Conservation (phyloP, 2,329 filamentous ascomycete genomes). For the Penicillium sp. region DNA sequence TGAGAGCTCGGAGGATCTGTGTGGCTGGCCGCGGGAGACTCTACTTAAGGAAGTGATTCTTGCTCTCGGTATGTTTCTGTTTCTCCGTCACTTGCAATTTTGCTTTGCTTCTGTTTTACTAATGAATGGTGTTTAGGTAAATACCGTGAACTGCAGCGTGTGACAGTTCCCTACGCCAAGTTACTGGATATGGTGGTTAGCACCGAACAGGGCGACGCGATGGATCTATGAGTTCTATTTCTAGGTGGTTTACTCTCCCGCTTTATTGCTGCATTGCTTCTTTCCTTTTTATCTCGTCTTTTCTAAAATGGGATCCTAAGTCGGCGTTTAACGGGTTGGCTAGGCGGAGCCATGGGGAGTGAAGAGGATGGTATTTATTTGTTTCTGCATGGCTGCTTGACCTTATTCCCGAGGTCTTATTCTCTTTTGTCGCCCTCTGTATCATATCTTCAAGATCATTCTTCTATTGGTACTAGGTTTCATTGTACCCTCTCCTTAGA, state of each 20-base stretch:
- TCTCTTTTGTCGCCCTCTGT: neutral
- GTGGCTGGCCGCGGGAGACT: slow-evolving; percentile 88
- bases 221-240: slow-evolving; percentile 36
- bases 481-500: too few relatives aligned
- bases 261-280: too few relatives aligned
- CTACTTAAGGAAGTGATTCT: slow-evolving; percentile 88
- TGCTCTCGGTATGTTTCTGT: slow-evolving; percentile 73
- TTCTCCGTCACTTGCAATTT: neutral
- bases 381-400: slow-evolving; percentile 5
- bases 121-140: slow-evolving; percentile 66
- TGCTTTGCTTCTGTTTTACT: slow-evolving; percentile 17
- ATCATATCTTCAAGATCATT: neutral
- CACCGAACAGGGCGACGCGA: slow-evolving; percentile 38
- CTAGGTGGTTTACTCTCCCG: neutral
- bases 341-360: slow-evolving; percentile 14
- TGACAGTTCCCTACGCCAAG: slow-evolving; percentile 93
- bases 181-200: slow-evolving; percentile 64
- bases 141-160: slow-evolving; percentile 88
- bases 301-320: neutral
- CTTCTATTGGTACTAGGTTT: too few relatives aligned
- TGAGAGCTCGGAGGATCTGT: slow-evolving; percentile 68
- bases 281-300: neutral
- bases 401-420: neutral
- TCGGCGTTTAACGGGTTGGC: slow-evolving; percentile 26
- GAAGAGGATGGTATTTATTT: slow-evolving; percentile 6